These are phyloP conservation scores for Platanus orientalis DNA, from an alignment of 164 flowering plant genomes.

Conservation along the genomic window DNA sequence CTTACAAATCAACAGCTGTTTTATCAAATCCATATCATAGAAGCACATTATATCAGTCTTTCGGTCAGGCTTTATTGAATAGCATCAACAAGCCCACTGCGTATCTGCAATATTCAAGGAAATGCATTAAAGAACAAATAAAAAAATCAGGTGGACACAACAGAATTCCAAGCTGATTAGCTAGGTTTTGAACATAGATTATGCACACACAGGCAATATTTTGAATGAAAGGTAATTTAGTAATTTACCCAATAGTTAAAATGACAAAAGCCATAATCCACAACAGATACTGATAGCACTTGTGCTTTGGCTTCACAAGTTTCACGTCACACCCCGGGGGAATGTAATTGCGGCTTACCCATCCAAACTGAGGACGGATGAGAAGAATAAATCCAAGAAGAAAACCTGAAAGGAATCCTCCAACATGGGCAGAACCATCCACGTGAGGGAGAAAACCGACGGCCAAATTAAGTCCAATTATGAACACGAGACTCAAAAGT, in stretches of 20 bases:
- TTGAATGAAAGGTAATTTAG: background rate
- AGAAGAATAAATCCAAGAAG: constrained; percentile 63
- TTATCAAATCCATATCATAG: background rate
- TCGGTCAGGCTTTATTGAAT: background rate
- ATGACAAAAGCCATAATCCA: constrained; percentile 31
- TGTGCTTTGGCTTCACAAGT: constrained; percentile 43
- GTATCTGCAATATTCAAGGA: constrained; percentile 15
- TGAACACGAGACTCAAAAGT: constrained; percentile 29
- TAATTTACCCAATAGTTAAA: constrained; percentile 27
- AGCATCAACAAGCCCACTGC: constrained; percentile 15
- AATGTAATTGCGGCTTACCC: constrained; percentile 38
- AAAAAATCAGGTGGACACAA: too few relatives aligned
- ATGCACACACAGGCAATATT: too few relatives aligned
- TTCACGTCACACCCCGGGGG: constrained; percentile 43
- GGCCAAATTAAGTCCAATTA: constrained; percentile 47
- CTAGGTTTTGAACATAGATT: background rate
- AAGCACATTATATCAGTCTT: constrained; percentile 1
- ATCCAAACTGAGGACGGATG: constrained; percentile 68
- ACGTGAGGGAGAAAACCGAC: constrained; percentile 50
- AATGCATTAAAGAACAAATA: constrained; percentile 1
- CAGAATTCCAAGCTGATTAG: too few relatives aligned
- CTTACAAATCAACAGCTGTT: background rate
- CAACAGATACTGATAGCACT: constrained; percentile 47
- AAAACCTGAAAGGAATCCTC: constrained; percentile 62
- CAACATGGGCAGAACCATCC: constrained; percentile 58